Evolutionary conservation across 331 rosid species (phyloP).

Genomic region (Dryas integrifolia): DNA sequence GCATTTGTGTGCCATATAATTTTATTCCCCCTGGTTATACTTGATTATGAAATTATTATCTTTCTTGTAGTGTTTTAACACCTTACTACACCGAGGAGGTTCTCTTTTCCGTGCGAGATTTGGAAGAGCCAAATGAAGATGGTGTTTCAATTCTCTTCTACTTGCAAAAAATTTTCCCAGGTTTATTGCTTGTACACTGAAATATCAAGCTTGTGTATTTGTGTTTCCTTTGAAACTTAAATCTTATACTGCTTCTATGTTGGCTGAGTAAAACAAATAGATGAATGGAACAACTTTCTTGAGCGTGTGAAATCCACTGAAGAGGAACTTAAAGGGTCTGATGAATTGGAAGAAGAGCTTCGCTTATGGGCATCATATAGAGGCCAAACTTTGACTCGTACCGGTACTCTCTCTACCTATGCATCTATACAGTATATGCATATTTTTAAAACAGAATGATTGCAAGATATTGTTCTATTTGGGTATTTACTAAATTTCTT

Average conservation of each 20-base stretch:
- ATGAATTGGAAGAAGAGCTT: slow-evolving; percentile 76
- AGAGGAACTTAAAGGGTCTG: slow-evolving; percentile 70
- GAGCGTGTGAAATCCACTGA: slow-evolving; percentile 52
- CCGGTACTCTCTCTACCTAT: slow-evolving; percentile 48
- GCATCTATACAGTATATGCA: neutral
- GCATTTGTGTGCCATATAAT: neutral
- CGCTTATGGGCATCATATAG: slow-evolving; percentile 99
- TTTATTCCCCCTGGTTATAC: slow-evolving; percentile 2
- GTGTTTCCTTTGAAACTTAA: neutral
- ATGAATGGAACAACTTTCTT: slow-evolving; percentile 95
- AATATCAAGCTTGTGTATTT: neutral
- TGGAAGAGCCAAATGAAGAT: slow-evolving; percentile 83
- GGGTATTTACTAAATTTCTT: slow-evolving; percentile 21
- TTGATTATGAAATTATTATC: slow-evolving; percentile 15
- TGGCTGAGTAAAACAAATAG: slow-evolving; percentile 37
- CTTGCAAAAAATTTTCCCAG: slow-evolving; percentile 93
- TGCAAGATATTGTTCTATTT: neutral
- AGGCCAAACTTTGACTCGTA: slow-evolving; percentile 96
- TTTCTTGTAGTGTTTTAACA: slow-evolving; percentile 71
- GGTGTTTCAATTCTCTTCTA: slow-evolving; percentile 95
- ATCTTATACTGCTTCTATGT: neutral
- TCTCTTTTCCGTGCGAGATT: slow-evolving; percentile 68
- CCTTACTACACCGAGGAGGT: slow-evolving; percentile 95
- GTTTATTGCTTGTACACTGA: slow-evolving; percentile 31
- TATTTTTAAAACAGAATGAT: neutral